These are phyloP conservation scores for Daldinia bambusicola DNA, from an alignment of 495 filamentous ascomycete genomes.

Conservation along the genomic window DNA sequence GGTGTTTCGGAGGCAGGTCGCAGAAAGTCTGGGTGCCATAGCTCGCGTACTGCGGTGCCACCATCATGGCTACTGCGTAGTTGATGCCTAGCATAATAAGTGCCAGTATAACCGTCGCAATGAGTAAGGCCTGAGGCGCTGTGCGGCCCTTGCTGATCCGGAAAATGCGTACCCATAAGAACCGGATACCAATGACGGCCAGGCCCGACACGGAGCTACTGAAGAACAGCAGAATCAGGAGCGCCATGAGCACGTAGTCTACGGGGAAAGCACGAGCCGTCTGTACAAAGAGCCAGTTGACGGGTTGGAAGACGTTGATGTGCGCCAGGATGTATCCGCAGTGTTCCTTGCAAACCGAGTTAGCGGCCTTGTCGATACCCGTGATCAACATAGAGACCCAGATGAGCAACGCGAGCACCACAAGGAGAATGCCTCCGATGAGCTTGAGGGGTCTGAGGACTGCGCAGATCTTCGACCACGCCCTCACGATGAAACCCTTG, in stretches of 20 bases:
- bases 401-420: slow-evolving; percentile 74
- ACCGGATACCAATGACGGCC: slow-evolving; percentile 87
- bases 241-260: slow-evolving; percentile 87
- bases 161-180: slow-evolving; percentile 94
- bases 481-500: slow-evolving; percentile 71
- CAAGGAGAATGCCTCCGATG: slow-evolving; percentile 79
- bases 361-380: slow-evolving; percentile 93
- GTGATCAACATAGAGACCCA: slow-evolving; percentile 96
- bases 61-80: slow-evolving; percentile 88
- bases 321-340: slow-evolving; percentile 96
- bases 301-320: slow-evolving; percentile 91
- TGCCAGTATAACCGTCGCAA: slow-evolving; percentile 89
- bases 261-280: slow-evolving; percentile 87
- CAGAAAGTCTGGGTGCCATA: slow-evolving; percentile 97
- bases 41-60: slow-evolving; percentile 93
- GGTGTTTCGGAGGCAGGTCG: slow-evolving; percentile 65
- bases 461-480: slow-evolving; percentile 81
- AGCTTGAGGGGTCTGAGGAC: slow-evolving; percentile 85
- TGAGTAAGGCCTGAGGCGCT: slow-evolving; percentile 88
- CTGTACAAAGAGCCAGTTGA: slow-evolving; percentile 90
- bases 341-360: slow-evolving; percentile 87
- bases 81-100: slow-evolving; percentile 89
- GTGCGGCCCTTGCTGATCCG: slow-evolving; percentile 88
- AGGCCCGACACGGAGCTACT: slow-evolving; percentile 85
- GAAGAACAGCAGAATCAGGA: slow-evolving; percentile 87